Conservation (phyloP, 2,329 filamentous ascomycete genomes). For the Alternaria longipes region DNA sequence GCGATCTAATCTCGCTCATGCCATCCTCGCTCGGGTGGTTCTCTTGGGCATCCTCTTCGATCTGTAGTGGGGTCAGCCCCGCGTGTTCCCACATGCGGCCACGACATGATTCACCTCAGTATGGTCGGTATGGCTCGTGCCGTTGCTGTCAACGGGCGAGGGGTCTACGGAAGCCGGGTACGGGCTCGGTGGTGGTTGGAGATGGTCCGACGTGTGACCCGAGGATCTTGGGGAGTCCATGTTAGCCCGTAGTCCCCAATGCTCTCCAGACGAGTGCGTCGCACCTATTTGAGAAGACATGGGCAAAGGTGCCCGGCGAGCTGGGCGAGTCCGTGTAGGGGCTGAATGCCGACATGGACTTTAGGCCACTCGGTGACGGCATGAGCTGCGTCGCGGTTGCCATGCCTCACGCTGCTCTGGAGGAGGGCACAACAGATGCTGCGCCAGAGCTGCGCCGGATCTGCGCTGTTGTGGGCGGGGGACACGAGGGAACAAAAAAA, state of each 20-base stretch:
- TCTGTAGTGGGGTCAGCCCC: slow-evolving; percentile 53
- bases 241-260: slow-evolving; percentile 32
- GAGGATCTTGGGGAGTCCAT: slow-evolving; percentile 53
- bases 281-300: slow-evolving; percentile 56
- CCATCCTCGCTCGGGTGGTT: slow-evolving; percentile 54
- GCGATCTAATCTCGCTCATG: slow-evolving; percentile 51
- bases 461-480: slow-evolving; percentile 6
- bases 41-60: slow-evolving; percentile 80
- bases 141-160: slow-evolving; percentile 85
- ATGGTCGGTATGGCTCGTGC: slow-evolving; percentile 80
- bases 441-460: slow-evolving; percentile 39
- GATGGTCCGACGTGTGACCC: slow-evolving; percentile 56
- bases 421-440: slow-evolving; percentile 24
- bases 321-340: slow-evolving; percentile 62
- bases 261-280: slow-evolving; percentile 47
- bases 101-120: slow-evolving; percentile 65
- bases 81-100: slow-evolving; percentile 3
- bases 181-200: slow-evolving; percentile 59
- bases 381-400: slow-evolving; percentile 56
- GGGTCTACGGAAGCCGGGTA: slow-evolving; percentile 76
- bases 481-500: background rate
- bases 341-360: slow-evolving; percentile 56
- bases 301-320: slow-evolving; percentile 57
- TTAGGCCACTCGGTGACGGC: slow-evolving; percentile 54
- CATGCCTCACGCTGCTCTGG: slow-evolving; percentile 43